Percentiles rank a stretch among this genome's conserved stretches.
Evolutionary conservation across 441 rosid genomes (phyloP).

Genomic region (Pelargonium myrrhifolium): DNA sequence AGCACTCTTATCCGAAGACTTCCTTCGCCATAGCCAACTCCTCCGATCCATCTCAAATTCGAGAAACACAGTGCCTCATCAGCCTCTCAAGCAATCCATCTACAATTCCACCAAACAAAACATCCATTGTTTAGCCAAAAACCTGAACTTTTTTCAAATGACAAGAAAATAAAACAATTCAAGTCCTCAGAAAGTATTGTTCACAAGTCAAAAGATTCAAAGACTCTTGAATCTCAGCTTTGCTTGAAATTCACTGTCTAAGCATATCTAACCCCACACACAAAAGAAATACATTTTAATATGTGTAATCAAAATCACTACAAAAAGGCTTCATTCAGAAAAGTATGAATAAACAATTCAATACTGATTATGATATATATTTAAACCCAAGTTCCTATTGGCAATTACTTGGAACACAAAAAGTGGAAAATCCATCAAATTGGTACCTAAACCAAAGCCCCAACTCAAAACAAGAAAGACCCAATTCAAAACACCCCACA

Average conservation of each 20-base stretch:
- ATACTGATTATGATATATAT: neutral
- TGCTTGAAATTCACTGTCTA: conserved; percentile 18
- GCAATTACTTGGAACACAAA: conserved; percentile 3
- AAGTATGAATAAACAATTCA: neutral
- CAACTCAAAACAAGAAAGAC: neutral
- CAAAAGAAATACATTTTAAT: neutral
- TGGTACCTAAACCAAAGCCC: conserved; percentile 12
- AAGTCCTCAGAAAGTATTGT: neutral
- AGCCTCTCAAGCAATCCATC: conserved; percentile 17
- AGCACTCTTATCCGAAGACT: conserved; percentile 35
- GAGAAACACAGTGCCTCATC: conserved; percentile 15
- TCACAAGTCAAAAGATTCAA: neutral
- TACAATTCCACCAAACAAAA: conserved; percentile 14
- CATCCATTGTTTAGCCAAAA: conserved; percentile 3
- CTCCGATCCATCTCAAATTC: conserved; percentile 60
- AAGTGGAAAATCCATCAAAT: neutral
- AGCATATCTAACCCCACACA: conserved; percentile 5
- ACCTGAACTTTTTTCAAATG: neutral
- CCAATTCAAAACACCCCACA: conserved; percentile 2
- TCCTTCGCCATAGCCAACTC: conserved; percentile 83
- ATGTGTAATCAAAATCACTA: neutral
- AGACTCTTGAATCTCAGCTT: conserved; percentile 5
- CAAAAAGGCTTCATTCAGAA: neutral
- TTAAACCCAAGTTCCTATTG: neutral
- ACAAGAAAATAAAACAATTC: neutral